phyloP scores from a whole-genome alignment of 2,329 filamentous ascomycete species.

The Monosporascus sp. region DNA sequence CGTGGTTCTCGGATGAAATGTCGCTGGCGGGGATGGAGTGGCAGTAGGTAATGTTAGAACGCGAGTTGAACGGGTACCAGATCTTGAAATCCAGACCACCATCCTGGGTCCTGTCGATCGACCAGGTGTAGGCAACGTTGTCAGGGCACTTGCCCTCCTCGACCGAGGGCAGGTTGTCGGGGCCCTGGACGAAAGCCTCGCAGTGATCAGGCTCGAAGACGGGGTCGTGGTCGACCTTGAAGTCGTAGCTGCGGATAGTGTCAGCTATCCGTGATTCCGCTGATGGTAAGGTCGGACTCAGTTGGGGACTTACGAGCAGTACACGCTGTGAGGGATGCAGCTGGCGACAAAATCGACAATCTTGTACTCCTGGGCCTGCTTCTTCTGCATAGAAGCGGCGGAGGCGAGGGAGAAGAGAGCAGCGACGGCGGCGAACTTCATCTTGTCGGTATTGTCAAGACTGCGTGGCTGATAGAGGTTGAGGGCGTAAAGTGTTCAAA shows the following conservation, averaged over 20 bases:
- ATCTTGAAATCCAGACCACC: slow-evolving; percentile 8
- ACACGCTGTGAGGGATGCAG: slow-evolving; percentile 6
- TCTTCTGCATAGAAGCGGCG: slow-evolving; percentile 4
- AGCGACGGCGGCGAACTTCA: slow-evolving; percentile 5
- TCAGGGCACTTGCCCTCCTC: slow-evolving; percentile 4
- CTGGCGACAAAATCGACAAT: slow-evolving; percentile 3
- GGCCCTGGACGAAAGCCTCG: slow-evolving; percentile 3
- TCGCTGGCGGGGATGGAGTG: slow-evolving; percentile 6
- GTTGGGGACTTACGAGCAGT: slow-evolving; percentile 2
- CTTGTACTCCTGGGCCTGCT: background rate
- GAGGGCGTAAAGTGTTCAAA: background rate
- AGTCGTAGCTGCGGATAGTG: slow-evolving; percentile 1
- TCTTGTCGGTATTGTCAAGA: slow-evolving; percentile 1
- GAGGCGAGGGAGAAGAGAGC: slow-evolving; percentile 5
- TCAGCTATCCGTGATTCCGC: background rate
- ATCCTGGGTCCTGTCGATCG: slow-evolving; percentile 2
- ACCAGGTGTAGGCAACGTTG: slow-evolving; percentile 8
- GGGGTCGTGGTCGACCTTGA: slow-evolving; percentile 3
- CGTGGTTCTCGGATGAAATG: slow-evolving; percentile 5
- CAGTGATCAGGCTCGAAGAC: slow-evolving; percentile 1
- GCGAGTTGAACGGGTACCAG: slow-evolving; percentile 9
- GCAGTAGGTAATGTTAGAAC: slow-evolving; percentile 12
- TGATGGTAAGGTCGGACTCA: background rate
- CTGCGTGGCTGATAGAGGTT: background rate
- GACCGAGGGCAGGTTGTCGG: slow-evolving; percentile 2